Evolutionary conservation across 1,139 yeast species (phyloP), one percentile per base, ranked within the genome.

Genomic region (Pichia sp.): DNA sequence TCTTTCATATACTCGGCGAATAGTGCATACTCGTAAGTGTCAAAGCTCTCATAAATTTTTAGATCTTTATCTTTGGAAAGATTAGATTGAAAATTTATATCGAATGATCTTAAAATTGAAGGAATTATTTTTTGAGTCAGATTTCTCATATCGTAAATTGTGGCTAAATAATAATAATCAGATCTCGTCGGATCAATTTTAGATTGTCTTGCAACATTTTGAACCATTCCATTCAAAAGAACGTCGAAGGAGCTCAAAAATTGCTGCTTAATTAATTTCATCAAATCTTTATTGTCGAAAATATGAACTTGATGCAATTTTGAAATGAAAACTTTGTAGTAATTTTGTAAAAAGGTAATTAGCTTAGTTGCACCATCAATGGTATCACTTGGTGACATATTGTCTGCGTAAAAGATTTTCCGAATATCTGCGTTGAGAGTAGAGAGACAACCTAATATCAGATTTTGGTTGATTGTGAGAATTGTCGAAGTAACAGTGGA

Each of bases 1-100:
- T 47, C 77, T 69, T 43, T 77, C 80, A 67, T 81, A 79, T 45
- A 85, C 71, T 79, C 75, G n/a, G 77, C 80, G 63, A 84, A 83
- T 5, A 85, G 72, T 2, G 78, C 78, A 14, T 71, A 67, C 55
- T 83, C 84, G 67, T 81, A 73, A 53, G 75, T 75, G 29, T 76
- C 78, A 51, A 83, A 63, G 7, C 76, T 69, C 17, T 71, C 64
- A 56, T 73, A 75, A 7, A 83, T 65, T 34, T 76, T 75, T 38
- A 75, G 61, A 16, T 74, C 72, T 12, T 50, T 51, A 41, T 74
- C 72, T 2, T 70, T 68, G 10, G 71, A 69, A 24, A 78, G 60
- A 14, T 71, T 71, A 33, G 77, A 69, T 43, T 74, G 76, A 61
- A 84, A 81, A 3, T 72, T 71, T 5, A 70, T 64, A 59, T 83